Evolutionary conservation across 208 protist species (phyloP).

Genomic region (Vickermania ingenoplastis): DNA sequence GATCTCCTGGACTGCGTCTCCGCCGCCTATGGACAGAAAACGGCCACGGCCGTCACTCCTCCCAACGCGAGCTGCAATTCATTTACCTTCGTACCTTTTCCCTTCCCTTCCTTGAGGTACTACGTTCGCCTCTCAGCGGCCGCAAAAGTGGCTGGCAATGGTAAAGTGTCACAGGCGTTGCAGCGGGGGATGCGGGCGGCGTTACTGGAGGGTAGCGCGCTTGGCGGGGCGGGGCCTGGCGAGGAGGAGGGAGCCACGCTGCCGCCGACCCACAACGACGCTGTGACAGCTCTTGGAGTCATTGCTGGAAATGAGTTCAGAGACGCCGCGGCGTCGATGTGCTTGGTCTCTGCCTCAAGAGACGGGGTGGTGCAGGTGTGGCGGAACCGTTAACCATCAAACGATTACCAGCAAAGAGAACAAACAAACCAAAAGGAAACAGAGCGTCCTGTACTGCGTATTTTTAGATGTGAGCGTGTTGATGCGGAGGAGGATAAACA

Average conservation of each 20-base stretch:
- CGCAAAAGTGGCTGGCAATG: background rate
- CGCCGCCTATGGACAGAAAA: background rate
- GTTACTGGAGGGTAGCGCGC: background rate
- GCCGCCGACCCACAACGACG: background rate
- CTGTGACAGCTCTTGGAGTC: background rate
- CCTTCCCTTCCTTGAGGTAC: background rate
- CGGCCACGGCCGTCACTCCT: background rate
- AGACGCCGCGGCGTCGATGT: background rate
- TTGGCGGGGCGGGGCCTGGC: background rate
- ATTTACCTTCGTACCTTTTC: background rate
- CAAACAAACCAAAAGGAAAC: background rate
- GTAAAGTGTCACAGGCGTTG: too few species aligned
- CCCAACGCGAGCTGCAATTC: background rate
- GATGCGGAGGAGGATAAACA: too few species aligned
- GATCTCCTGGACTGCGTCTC: conserved; percentile 7
- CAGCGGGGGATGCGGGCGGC: background rate
- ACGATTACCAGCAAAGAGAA: background rate
- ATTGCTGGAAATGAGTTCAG: background rate
- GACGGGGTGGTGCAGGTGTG: background rate
- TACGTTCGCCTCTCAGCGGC: background rate
- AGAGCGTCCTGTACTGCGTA: background rate
- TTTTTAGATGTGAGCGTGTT: too few species aligned
- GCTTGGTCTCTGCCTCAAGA: background rate
- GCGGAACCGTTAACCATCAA: background rate
- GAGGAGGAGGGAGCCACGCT: background rate